These are phyloP conservation scores for Effrenium voratum DNA, from an alignment of 73 alveolate species.

Conservation along the genomic window DNA sequence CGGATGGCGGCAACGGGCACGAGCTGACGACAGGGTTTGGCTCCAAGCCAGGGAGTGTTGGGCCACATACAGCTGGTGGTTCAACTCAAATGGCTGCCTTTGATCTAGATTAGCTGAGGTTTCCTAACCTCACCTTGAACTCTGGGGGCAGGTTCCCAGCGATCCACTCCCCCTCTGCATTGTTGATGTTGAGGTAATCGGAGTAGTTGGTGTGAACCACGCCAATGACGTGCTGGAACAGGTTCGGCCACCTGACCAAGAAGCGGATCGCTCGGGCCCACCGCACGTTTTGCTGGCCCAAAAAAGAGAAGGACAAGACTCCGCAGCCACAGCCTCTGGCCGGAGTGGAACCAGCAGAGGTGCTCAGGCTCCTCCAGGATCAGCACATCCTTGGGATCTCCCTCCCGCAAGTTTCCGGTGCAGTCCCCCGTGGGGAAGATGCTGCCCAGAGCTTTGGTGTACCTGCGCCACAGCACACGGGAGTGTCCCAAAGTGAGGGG, in stretches of 20 bases:
- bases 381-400: conserved; percentile 78
- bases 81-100: too few relatives aligned
- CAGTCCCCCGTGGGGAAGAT: conserved; percentile 74
- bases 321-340: too few relatives aligned
- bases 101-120: too few relatives aligned
- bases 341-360: conserved; percentile 84
- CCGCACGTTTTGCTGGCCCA: not conserved
- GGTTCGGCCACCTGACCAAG: conserved; percentile 71
- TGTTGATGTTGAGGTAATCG: conserved; percentile 8
- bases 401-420: not conserved
- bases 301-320: too few relatives aligned
- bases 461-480: too few relatives aligned
- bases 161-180: not conserved
- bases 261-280: not conserved
- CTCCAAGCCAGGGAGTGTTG: too few relatives aligned
- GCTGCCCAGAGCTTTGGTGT: not conserved
- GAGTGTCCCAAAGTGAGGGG: too few relatives aligned
- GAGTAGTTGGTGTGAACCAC: conserved; percentile 87
- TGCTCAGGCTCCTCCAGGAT: conserved; percentile 93
- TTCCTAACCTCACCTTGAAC: too few relatives aligned
- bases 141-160: conserved; percentile 24
- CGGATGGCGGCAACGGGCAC: too few relatives aligned
- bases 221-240: conserved; percentile 91
- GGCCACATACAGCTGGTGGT: too few relatives aligned
- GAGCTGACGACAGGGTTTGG: too few relatives aligned